These are phyloP conservation scores for Lathyrus tuberosus DNA, from an alignment of 306 rosid species.

Conservation along the genomic window DNA sequence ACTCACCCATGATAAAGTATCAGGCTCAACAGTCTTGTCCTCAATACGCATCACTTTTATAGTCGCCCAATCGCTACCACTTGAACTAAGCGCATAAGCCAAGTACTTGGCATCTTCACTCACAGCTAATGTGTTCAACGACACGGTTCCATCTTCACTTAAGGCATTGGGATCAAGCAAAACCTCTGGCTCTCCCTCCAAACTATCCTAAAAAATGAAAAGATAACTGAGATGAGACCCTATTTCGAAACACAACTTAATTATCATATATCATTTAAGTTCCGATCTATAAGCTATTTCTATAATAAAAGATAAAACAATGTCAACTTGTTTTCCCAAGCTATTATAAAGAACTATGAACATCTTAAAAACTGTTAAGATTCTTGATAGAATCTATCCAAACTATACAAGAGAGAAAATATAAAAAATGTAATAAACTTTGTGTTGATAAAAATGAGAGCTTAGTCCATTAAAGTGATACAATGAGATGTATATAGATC, in stretches of 20 bases:
- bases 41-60: slow-evolving; percentile 72
- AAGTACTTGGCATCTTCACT: slow-evolving; percentile 82
- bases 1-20: slow-evolving; percentile 84
- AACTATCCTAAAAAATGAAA: slow-evolving; percentile 69
- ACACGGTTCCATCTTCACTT: slow-evolving; percentile 88
- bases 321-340: not conserved
- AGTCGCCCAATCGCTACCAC: slow-evolving; percentile 95
- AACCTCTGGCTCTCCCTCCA: slow-evolving; percentile 81
- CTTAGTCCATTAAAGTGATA: no score
- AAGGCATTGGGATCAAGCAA: slow-evolving; percentile 85
- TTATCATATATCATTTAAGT: not conserved
- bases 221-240: not conserved
- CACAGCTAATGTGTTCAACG: slow-evolving; percentile 58
- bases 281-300: not conserved
- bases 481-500: no score
- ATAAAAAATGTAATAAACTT: no score
- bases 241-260: not conserved
- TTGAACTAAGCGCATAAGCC: slow-evolving; percentile 84
- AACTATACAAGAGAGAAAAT: no score
- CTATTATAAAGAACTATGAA: not conserved
- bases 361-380: not conserved
- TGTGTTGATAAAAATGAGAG: no score
- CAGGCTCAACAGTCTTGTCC: slow-evolving; percentile 64
- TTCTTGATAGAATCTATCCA: no score
- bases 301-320: not conserved